These are phyloP conservation scores for Clarireedia homoeocarpa DNA, from an alignment of 2,329 filamentous ascomycete genomes.

Conservation along the genomic window DNA sequence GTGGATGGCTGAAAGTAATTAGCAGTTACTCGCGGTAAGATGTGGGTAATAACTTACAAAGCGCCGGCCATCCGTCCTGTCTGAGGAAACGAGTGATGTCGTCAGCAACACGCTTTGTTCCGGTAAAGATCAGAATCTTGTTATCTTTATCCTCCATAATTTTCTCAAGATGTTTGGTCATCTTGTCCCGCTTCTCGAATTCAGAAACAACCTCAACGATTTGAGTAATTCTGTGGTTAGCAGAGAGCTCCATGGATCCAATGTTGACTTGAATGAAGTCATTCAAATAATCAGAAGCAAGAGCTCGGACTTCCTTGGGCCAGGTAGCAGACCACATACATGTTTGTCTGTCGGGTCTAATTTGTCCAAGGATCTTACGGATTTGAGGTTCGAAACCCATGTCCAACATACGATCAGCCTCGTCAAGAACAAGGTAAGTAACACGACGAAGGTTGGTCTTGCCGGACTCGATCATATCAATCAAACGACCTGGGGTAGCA, in stretches of 20 bases:
- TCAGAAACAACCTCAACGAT: constrained; percentile 94
- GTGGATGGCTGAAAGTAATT: constrained; percentile 68
- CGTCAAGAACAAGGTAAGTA: constrained; percentile 95
- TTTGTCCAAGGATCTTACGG: constrained; percentile 96
- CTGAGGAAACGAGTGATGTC: constrained; percentile 96
- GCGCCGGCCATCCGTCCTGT: constrained; percentile 94
- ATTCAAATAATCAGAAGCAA: constrained; percentile 83
- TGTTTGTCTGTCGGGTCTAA: constrained; percentile 95
- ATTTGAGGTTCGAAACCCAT: constrained; percentile 98
- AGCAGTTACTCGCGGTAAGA: constrained; percentile 38
- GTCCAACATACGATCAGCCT: constrained; percentile 50
- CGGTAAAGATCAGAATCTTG: constrained; percentile 93
- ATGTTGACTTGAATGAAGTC: constrained; percentile 99
- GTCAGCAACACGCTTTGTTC: constrained; percentile 90
- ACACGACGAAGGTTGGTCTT: constrained; percentile 98
- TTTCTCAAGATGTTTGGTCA: constrained; percentile 96
- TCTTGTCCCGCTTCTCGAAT: constrained; percentile 94
- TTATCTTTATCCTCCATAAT: constrained; percentile 95
- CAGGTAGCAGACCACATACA: constrained; percentile 99
- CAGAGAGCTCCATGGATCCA: constrained; percentile 88
- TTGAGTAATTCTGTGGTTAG: constrained; percentile 97
- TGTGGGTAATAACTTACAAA: constrained; percentile 61
- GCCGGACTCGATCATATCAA: constrained; percentile 96
- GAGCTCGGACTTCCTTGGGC: constrained; percentile 94
- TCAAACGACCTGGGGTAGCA: constrained; percentile 92